Conservation (phyloP, 108 stramenopile genomes). For the Nitzschia sp. region DNA sequence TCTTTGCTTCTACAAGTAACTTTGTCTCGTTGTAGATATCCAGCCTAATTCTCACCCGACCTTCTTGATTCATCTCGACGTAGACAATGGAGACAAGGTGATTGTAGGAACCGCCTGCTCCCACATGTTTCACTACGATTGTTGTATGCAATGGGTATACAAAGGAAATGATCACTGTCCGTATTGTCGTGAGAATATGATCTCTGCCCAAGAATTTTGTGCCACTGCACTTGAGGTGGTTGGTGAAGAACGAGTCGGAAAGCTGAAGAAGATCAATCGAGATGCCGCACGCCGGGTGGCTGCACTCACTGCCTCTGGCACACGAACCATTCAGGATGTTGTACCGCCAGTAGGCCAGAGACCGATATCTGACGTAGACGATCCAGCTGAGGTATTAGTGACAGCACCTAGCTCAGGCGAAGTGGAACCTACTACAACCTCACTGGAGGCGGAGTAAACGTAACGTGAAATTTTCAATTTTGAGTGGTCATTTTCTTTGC, state of each 20-base stretch:
- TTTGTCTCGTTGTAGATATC: too few species aligned
- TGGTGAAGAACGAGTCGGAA: slow-evolving; percentile 16
- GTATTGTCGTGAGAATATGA: slow-evolving; percentile 39
- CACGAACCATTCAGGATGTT: background rate
- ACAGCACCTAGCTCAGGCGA: too few species aligned
- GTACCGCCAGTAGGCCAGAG: background rate
- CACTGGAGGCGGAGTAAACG: too few species aligned
- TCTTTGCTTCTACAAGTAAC: too few species aligned
- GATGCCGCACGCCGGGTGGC: slow-evolving; percentile 15
- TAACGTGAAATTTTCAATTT: too few species aligned
- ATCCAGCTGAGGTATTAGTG: too few species aligned
- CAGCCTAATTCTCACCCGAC: background rate
- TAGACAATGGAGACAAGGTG: slow-evolving; percentile 31
- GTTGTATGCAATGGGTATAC: slow-evolving; percentile 37
- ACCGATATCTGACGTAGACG: too few species aligned
- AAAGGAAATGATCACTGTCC: slow-evolving; percentile 38
- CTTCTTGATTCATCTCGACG: background rate
- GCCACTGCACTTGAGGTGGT: slow-evolving; percentile 13
- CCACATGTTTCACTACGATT: slow-evolving; percentile 38
- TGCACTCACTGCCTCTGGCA: background rate
- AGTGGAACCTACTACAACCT: too few species aligned
- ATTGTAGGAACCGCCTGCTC: slow-evolving; percentile 15
- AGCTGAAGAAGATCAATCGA: slow-evolving; percentile 17
- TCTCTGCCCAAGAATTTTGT: slow-evolving; percentile 22
- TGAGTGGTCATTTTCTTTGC: too few species aligned